Evolutionary conservation across 2,329 filamentous ascomycete genomes (phyloP).

Genomic region (Hymenoscyphus scutula): DNA sequence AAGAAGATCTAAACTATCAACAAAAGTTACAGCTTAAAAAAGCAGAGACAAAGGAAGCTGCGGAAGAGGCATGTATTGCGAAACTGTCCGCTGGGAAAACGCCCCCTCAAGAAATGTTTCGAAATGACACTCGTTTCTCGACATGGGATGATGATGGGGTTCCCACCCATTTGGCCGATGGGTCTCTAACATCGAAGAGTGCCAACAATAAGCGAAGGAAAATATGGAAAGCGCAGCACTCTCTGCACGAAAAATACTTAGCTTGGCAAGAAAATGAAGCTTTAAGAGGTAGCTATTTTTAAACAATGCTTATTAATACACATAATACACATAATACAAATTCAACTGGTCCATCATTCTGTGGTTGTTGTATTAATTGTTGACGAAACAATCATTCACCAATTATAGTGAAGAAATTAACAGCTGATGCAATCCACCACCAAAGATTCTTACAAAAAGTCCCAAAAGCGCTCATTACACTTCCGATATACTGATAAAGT

Average conservation of each 20-base stretch:
- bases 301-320: too few relatives aligned
- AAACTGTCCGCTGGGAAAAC: slow-evolving; percentile 15
- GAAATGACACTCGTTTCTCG: slow-evolving; percentile 14
- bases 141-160: slow-evolving; percentile 18
- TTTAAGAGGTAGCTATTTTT: not conserved
- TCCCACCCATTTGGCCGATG: slow-evolving; percentile 7
- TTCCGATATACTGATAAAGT: too few relatives aligned
- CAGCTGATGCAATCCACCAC: too few relatives aligned
- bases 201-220: not conserved
- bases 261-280: not conserved
- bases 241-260: not conserved
- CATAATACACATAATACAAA: too few relatives aligned
- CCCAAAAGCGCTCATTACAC: too few relatives aligned
- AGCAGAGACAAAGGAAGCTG: not conserved
- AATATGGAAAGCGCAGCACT: not conserved
- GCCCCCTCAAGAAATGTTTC: slow-evolving; percentile 17
- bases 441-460: too few relatives aligned
- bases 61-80: not conserved
- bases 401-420: too few relatives aligned
- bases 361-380: too few relatives aligned
- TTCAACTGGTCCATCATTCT: too few relatives aligned
- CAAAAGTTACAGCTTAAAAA: not conserved
- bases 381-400: too few relatives aligned
- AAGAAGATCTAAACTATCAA: not conserved
- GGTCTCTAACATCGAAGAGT: not conserved